Conservation (phyloP, 1,139 yeast species). For the Lizanozyma gosingica region DNA sequence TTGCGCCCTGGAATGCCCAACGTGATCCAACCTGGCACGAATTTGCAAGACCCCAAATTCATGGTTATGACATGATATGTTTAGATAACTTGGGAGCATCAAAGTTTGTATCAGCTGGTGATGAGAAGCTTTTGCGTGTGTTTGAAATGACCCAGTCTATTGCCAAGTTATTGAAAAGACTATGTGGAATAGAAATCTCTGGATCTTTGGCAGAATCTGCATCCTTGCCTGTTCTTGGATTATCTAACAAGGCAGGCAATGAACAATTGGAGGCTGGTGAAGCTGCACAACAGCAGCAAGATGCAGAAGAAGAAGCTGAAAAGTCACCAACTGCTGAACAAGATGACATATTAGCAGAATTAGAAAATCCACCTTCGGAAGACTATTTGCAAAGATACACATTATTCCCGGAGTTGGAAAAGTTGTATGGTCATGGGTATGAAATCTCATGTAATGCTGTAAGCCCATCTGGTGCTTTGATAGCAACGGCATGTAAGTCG, state of each 20-base stretch:
- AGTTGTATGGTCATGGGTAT: slow-evolving; percentile 94
- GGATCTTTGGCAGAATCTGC: slow-evolving; percentile 67
- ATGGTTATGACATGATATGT: slow-evolving; percentile 94
- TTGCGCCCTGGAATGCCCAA: slow-evolving; percentile 47
- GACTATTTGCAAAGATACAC: slow-evolving; percentile 88
- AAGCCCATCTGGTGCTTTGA: slow-evolving; percentile 51
- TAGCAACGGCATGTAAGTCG: slow-evolving; percentile 91
- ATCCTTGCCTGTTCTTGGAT: slow-evolving; percentile 84
- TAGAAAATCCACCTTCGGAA: slow-evolving; percentile 67
- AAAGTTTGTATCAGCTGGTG: slow-evolving; percentile 87
- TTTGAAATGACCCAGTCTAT: slow-evolving; percentile 87
- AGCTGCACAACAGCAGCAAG: slow-evolving; percentile 25
- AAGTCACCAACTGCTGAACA: slow-evolving; percentile 26
- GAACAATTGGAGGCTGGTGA: slow-evolving; percentile 38
- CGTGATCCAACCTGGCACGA: slow-evolving; percentile 63
- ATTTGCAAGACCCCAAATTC: slow-evolving; percentile 94
- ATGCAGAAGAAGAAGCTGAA: slow-evolving; percentile 32
- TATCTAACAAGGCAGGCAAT: slow-evolving; percentile 81
- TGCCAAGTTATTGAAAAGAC: slow-evolving; percentile 46
- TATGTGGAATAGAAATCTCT: slow-evolving; percentile 37
- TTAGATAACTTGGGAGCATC: slow-evolving; percentile 53
- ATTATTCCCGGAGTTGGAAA: slow-evolving; percentile 90
- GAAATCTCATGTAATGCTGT: slow-evolving; percentile 78
- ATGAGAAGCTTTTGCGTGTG: slow-evolving; percentile 84
- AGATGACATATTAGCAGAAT: slow-evolving; percentile 35